These are phyloP conservation scores for Suillus discolor DNA, from an alignment of 768 basidiomycete species.

Conservation along the genomic window DNA sequence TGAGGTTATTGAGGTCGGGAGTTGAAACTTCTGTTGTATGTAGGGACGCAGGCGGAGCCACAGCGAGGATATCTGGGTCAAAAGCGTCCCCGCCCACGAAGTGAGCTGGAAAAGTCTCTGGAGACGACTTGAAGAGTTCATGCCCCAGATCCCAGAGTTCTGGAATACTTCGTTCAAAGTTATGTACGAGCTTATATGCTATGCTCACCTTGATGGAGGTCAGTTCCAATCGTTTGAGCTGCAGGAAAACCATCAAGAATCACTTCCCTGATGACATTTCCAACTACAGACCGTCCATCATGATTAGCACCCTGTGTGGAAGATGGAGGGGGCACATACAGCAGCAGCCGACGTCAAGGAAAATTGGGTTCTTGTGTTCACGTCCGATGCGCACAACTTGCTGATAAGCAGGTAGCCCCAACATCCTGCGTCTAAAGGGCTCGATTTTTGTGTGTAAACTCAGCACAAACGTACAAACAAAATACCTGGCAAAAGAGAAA, in stretches of 20 bases:
- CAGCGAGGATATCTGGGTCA: slow-evolving; percentile 41
- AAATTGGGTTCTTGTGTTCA: slow-evolving; percentile 33
- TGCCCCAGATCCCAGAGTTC: slow-evolving; percentile 63
- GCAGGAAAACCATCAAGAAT: slow-evolving; percentile 40
- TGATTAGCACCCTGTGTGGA: background rate
- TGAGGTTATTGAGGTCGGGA: slow-evolving; percentile 33
- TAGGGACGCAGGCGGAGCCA: slow-evolving; percentile 29
- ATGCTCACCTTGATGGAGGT: slow-evolving; percentile 34
- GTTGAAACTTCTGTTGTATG: slow-evolving; percentile 16
- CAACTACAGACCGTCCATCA: slow-evolving; percentile 26
- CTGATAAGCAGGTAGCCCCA: slow-evolving; percentile 10
- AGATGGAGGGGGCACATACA: slow-evolving; percentile 24
- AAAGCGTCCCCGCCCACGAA: slow-evolving; percentile 59
- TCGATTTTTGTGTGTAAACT: background rate
- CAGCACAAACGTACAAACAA: background rate
- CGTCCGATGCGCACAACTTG: slow-evolving; percentile 32
- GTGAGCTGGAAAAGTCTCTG: slow-evolving; percentile 49
- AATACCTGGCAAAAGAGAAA: background rate
- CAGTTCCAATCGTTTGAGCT: slow-evolving; percentile 34
- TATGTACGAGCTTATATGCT: too few species aligned
- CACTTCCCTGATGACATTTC: slow-evolving; percentile 38
- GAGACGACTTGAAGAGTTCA: slow-evolving; percentile 54
- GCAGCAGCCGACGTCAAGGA: slow-evolving; percentile 44
- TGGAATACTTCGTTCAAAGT: slow-evolving; percentile 18
- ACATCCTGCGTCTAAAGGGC: background rate